Percentiles rank a stretch among this genome's conserved stretches.
phyloP scores from a whole-genome alignment of 2,329 filamentous ascomycete genomes.

The Atkinsonella texensis region DNA sequence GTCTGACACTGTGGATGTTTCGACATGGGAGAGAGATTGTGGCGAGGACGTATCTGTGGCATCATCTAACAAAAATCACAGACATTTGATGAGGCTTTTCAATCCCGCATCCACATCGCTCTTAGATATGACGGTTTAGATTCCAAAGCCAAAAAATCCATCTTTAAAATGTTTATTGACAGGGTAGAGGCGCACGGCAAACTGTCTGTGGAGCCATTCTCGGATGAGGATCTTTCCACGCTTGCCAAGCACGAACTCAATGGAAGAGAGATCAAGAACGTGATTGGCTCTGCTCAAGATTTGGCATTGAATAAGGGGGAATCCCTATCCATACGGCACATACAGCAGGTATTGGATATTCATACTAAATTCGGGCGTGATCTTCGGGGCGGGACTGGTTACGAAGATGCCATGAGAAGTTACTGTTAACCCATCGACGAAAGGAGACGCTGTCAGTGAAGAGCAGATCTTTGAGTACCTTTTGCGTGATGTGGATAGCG shows the following conservation, averaged over 20 bases:
- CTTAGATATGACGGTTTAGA: slow-evolving; percentile 68
- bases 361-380: slow-evolving; percentile 74
- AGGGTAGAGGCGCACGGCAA: slow-evolving; percentile 56
- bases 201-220: slow-evolving; percentile 47
- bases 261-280: slow-evolving; percentile 72
- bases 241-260: slow-evolving; percentile 55
- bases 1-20: slow-evolving; percentile 7
- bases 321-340: slow-evolving; percentile 63
- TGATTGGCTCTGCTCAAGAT: slow-evolving; percentile 70
- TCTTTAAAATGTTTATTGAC: slow-evolving; percentile 77
- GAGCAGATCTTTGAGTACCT: neutral
- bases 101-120: slow-evolving; percentile 76
- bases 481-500: no score
- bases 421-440: slow-evolving; percentile 41
- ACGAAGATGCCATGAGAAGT: slow-evolving; percentile 72
- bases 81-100: slow-evolving; percentile 85
- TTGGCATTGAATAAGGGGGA: slow-evolving; percentile 66
- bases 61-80: slow-evolving; percentile 16
- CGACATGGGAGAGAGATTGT: no score
- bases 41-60: neutral
- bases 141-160: slow-evolving; percentile 57
- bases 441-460: neutral
- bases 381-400: slow-evolving; percentile 68
- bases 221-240: slow-evolving; percentile 52
- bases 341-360: slow-evolving; percentile 73